phyloP scores from a whole-genome alignment of 306 rosid species.

The Lathyrus sativus region DNA sequence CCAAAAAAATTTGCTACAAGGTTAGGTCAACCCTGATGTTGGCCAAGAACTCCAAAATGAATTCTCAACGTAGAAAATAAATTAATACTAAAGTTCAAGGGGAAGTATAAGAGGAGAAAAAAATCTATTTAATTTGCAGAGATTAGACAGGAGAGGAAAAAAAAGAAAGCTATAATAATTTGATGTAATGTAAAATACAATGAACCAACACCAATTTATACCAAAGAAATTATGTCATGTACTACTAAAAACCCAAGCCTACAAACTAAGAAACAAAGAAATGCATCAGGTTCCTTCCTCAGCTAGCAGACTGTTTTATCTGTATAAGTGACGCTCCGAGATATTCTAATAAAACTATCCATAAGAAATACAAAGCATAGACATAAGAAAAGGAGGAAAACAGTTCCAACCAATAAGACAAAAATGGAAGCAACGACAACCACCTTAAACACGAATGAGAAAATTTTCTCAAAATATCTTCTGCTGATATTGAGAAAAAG shows the following conservation, averaged over 20 bases:
- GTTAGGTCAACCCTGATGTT: constrained; percentile 8
- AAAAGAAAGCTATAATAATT: constrained; percentile 14
- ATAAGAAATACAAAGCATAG: constrained; percentile 12
- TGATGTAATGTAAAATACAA: constrained; percentile 14
- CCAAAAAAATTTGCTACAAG: background rate
- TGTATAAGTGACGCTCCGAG: background rate
- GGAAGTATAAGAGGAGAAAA: constrained; percentile 7
- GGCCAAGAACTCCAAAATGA: constrained; percentile 12
- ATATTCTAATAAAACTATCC: constrained; percentile 8
- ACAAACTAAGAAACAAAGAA: constrained; percentile 9
- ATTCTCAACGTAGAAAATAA: constrained; percentile 13
- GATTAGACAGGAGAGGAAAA: background rate
- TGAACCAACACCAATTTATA: constrained; percentile 18
- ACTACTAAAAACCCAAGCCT: background rate
- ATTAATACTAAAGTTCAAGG: background rate
- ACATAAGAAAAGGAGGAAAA: background rate
- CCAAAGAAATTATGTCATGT: constrained; percentile 1
- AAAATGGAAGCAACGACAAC: constrained; percentile 3
- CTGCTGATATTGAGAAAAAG: too few relatives aligned
- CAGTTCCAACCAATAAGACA: background rate
- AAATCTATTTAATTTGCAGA: constrained; percentile 1
- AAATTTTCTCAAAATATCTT: background rate
- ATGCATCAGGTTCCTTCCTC: background rate
- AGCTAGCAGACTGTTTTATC: constrained; percentile 1
- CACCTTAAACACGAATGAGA: constrained; percentile 10